A percentile compares a stretch with the other conserved stretches of the same genome.
Conservation (phyloP, 2,329 filamentous ascomycete species). For the Neoascochyta sp. region DNA sequence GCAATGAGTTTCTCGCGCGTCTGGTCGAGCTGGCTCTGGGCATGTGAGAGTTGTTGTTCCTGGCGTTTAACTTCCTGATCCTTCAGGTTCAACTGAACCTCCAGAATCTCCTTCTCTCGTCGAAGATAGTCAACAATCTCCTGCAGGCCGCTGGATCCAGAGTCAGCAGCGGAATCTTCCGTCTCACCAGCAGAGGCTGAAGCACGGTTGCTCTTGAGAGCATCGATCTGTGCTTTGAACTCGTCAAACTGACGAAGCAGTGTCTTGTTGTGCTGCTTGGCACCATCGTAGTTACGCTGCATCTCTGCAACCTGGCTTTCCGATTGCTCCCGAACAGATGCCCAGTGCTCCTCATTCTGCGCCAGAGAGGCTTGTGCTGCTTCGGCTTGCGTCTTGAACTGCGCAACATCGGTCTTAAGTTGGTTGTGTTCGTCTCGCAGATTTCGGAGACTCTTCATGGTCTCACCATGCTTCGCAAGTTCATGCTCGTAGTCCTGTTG, state of each 20-base stretch:
- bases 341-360: slow-evolving; percentile 84
- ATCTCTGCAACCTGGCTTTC: slow-evolving; percentile 81
- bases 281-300: slow-evolving; percentile 74
- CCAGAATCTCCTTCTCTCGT: slow-evolving; percentile 94
- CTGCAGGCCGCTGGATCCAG: slow-evolving; percentile 70
- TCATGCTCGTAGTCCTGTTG: slow-evolving; percentile 96
- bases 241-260: slow-evolving; percentile 85
- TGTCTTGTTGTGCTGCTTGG: slow-evolving; percentile 83
- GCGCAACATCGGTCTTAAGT: slow-evolving; percentile 72
- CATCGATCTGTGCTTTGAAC: slow-evolving; percentile 72
- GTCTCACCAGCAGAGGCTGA: slow-evolving; percentile 52
- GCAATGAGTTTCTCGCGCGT: slow-evolving; percentile 84
- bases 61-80: slow-evolving; percentile 82
- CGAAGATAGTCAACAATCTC: slow-evolving; percentile 89
- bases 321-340: slow-evolving; percentile 72
- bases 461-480: slow-evolving; percentile 90
- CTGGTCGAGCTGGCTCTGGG: slow-evolving; percentile 84
- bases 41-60: slow-evolving; percentile 84
- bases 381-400: slow-evolving; percentile 75
- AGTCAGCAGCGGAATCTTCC: slow-evolving; percentile 49
- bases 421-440: slow-evolving; percentile 78
- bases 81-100: slow-evolving; percentile 92
- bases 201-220: slow-evolving; percentile 71
- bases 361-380: slow-evolving; percentile 74
- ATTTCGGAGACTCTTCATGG: slow-evolving; percentile 77